Evolutionary conservation across 257 asterid genomes (phyloP), one percentile per base, ranked within the genome.

Genomic region (Nyctanthes arbortristis): DNA sequence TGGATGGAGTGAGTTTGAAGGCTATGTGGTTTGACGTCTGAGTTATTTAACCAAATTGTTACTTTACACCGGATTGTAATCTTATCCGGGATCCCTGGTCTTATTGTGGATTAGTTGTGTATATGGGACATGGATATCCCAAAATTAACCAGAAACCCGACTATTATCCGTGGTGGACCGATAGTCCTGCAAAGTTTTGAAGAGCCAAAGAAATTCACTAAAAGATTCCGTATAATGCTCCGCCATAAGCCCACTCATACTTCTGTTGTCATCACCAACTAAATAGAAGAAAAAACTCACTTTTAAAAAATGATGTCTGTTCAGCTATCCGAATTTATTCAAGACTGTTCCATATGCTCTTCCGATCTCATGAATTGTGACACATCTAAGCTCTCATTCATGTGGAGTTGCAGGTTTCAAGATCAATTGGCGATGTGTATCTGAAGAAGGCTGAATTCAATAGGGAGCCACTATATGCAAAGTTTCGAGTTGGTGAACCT

Each of bases 341-440:
- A 45, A 3, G 24, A 14, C 4, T 5, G 24, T 45, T 43, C 54
- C n/a, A 24, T 43, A 24, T 22, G 30, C 8, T 52, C 22, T 49
- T 52, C n/a, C n/a, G n/a, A 8, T 31, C 24, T 52, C 4, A 8
- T 52, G 59, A 24, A 52, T 24, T 3, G 59, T 52, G 59, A 52
- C 31, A 22, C 43, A n/a, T 32, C 28, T 33, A n/a, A 16, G 28
- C 16, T 34, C 9, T 35, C 18, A 39, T 14, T 35, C 18, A 39
- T 62, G 66, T 65, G 40, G 61, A 22, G 31, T 58, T 69, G 36
- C 82, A 84, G 88, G 68, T 84, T 28, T 78, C 86, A 29, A 78
- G 86, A 72, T 80, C 88, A 67, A 84, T 84, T 61, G 88, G 88
- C 31, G 88, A 84, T 62, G 82, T 84, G 57, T 84, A 84, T 63